Conservation (phyloP, 371 early-diverging fungal genomes). For the Nematocida homosporus region DNA sequence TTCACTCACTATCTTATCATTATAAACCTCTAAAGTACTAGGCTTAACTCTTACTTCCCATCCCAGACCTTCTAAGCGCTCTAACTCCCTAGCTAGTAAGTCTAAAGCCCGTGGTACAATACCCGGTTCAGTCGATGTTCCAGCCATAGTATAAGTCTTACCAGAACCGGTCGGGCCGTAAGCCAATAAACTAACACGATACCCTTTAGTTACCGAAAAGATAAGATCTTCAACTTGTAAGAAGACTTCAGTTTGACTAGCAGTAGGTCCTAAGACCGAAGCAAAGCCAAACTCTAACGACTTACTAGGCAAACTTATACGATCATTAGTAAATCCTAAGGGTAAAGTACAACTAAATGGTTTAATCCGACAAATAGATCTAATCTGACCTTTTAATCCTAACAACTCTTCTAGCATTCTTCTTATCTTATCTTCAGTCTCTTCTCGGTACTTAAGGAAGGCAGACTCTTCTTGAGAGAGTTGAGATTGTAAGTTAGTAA, state of each 20-base stretch:
- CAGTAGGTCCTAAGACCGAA: constrained; percentile 74
- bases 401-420: constrained; percentile 38
- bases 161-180: constrained; percentile 99
- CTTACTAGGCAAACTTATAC: constrained; percentile 52
- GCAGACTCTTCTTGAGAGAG: too few species aligned
- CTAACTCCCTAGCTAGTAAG: constrained; percentile 76
- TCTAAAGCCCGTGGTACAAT: constrained; percentile 82
- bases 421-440: constrained; percentile 38
- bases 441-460: too few species aligned
- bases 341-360: constrained; percentile 70
- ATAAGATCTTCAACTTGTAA: constrained; percentile 85
- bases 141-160: constrained; percentile 77
- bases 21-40: constrained; percentile 87
- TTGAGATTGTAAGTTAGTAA: too few species aligned
- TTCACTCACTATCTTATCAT: constrained; percentile 75
- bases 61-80: constrained; percentile 73
- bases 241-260: constrained; percentile 78
- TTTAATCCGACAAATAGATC: constrained; percentile 88
- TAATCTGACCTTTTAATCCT: constrained; percentile 90
- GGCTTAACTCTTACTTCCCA: constrained; percentile 81
- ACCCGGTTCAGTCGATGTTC: constrained; percentile 71
- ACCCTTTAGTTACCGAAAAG: constrained; percentile 89
- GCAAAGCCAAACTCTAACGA: constrained; percentile 74
- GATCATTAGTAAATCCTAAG: constrained; percentile 59
- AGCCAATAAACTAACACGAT: constrained; percentile 93